Conservation (phyloP, 805 yeast genomes). For the Zygotorulaspora sp. region DNA sequence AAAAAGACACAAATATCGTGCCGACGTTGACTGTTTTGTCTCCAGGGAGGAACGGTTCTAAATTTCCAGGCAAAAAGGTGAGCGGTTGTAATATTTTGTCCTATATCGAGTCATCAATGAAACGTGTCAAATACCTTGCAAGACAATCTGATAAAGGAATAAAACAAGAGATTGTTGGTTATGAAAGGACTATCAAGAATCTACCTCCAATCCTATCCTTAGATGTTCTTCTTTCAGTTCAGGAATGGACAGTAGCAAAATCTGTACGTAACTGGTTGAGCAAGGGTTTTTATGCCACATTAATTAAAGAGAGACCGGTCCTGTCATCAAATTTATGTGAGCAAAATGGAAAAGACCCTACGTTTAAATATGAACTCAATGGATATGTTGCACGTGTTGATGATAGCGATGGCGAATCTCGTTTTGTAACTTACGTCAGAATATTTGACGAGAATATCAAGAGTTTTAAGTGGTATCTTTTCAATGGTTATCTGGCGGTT, state of each 20-base stretch:
- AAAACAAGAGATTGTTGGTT: slow-evolving; percentile 50
- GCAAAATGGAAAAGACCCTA: slow-evolving; percentile 27
- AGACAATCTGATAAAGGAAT: slow-evolving; percentile 52
- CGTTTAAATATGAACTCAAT: slow-evolving; percentile 52
- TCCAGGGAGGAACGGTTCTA: slow-evolving; percentile 28
- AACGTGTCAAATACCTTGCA: slow-evolving; percentile 45
- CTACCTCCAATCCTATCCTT: slow-evolving; percentile 63
- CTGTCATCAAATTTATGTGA: slow-evolving; percentile 35
- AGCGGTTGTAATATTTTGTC: slow-evolving; percentile 43
- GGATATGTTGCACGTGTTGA: slow-evolving; percentile 69
- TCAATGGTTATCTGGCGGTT: slow-evolving; percentile 86
- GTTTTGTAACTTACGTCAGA: slow-evolving; percentile 55
- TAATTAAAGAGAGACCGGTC: slow-evolving; percentile 37
- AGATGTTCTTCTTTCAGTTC: slow-evolving; percentile 51
- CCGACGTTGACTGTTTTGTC: slow-evolving; percentile 29
- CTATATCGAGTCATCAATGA: slow-evolving; percentile 60
- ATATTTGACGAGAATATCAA: slow-evolving; percentile 36
- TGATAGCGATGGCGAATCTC: slow-evolving; percentile 50
- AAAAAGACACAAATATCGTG: slow-evolving; percentile 16
- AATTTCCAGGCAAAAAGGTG: slow-evolving; percentile 33
- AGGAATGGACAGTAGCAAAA: slow-evolving; percentile 51
- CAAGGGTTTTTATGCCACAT: slow-evolving; percentile 52
- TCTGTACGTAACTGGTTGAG: slow-evolving; percentile 54
- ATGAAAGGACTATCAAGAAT: slow-evolving; percentile 45
- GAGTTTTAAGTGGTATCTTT: slow-evolving; percentile 62